Evolutionary conservation across 2,329 filamentous ascomycete genomes (phyloP), one percentile per base, ranked within the genome.

Genomic region (Sarocladium strictum): DNA sequence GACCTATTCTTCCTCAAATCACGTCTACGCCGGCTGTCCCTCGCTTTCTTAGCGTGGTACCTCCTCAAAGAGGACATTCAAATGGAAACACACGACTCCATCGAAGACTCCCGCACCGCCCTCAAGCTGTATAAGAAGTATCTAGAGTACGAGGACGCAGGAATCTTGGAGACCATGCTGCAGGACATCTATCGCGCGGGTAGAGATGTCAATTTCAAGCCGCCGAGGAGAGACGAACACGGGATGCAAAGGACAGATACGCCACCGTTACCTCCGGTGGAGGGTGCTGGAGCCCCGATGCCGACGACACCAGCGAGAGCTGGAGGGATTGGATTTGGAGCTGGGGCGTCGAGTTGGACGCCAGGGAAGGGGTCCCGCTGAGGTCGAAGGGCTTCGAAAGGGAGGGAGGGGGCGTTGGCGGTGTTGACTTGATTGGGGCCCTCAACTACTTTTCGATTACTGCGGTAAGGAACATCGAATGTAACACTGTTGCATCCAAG

Each of bases 21-120:
- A 15, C 86, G 90, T 29, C 81, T 90, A 53, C 85, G 95, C n/a
- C 94, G 92, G 65, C 81, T 99, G 2, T 94, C 88, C 7, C 78
- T 99, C 19, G 89, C 93, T 26, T 97, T 97, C 67, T 74, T 99
- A 17, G 92, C 94, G 0, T 96, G 91, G 87, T 85, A 86, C 53
- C 79, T 99, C 9, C 83, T 99, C 40, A 91, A 91, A 63, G 90
- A 97, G 69, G 90, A 93, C 64, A 97, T 99, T 58, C 95, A 99
- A 70, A 80, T 90, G 64, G 88, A 90, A 60, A 90, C 86, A 6
- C 95, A 99, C 70, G 94, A 99, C 70, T 93, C 87, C 11, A 95
- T 99, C 61, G 94, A 97, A 69, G 94, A 99, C 68, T 92, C 94
- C 1, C 81, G 88, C 24, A 97, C 93, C 38, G 94, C 95, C 0